Evolutionary conservation across 1,139 yeast species (phyloP), one percentile per base, ranked within the genome.

Genomic region (Sugiyamaella novakii): DNA sequence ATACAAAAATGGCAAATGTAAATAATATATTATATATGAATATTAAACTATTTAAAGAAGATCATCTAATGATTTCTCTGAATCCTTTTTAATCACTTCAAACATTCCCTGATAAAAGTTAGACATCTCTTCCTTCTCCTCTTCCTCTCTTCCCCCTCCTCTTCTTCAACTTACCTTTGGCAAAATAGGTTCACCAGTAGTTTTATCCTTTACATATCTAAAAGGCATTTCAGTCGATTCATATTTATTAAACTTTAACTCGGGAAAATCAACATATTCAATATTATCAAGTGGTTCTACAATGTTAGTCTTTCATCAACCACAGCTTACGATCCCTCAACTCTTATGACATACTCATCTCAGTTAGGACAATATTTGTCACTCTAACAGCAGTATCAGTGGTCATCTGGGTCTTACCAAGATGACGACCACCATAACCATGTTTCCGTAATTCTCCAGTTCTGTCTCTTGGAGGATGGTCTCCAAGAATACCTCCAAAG

Each of bases 201-300:
- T 40, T 2, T 69, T 73, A 57, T 83, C 84, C 50, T 83, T 71
- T 25, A 92, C 84, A 62, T 92, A 92, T 64, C 98, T 76, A 72
- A 92, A 92, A 2, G 98, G 98, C 98, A 92, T 92, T 65, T 92
- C 97, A 0, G 96, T 89, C 5, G 95, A 86, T 68, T 92, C 98
- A 63, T 86, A 81, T 66, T 84, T 84, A 70, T 76, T 84, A 72
- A 87, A 91, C 64, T 88, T 80, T 58, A 92, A 84, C 68, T 91
- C 98, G 2, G 98, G 98, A 64, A 87, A 89, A 66, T 92, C 98
- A 54, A 91, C 80, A 65, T 87, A 91, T 50, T 79, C 78, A 53
- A 92, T 87, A 43, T 85, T 78, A 52, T 84, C 85, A 58, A 92
- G 84, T 19, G 64, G 61, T 17, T 60, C 65, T 61, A 39, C 12